phyloP scores from a whole-genome alignment of 2,329 filamentous ascomycete species.

The Xylariales sp. region DNA sequence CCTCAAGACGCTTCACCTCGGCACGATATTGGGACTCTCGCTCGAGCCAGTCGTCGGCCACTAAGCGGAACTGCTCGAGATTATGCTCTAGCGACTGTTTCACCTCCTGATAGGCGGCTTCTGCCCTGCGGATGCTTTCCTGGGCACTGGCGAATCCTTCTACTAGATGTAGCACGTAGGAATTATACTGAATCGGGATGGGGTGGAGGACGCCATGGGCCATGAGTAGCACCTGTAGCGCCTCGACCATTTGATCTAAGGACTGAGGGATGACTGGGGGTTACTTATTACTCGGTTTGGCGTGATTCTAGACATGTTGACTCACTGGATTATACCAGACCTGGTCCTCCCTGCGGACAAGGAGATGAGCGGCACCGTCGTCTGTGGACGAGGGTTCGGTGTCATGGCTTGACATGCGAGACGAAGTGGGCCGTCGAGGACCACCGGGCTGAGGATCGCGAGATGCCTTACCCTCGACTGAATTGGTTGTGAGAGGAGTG shows the following conservation, averaged over 20 bases:
- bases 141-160: slow-evolving; percentile 50
- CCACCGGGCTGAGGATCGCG: slow-evolving; percentile 26
- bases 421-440: slow-evolving; percentile 30
- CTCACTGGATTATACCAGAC: slow-evolving; percentile 53
- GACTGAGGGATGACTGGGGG: slow-evolving; percentile 37
- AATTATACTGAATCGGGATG: slow-evolving; percentile 56
- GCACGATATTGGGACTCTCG: slow-evolving; percentile 54
- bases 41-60: slow-evolving; percentile 54
- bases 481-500: slow-evolving; percentile 32
- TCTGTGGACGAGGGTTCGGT: slow-evolving; percentile 31
- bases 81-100: slow-evolving; percentile 48
- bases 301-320: background rate
- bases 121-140: slow-evolving; percentile 47
- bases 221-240: slow-evolving; percentile 58
- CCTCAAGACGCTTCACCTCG: slow-evolving; percentile 56
- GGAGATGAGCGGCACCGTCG: slow-evolving; percentile 20
- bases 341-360: slow-evolving; percentile 46
- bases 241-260: slow-evolving; percentile 58
- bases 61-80: slow-evolving; percentile 51
- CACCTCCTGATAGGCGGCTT: slow-evolving; percentile 46
- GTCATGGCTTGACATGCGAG: slow-evolving; percentile 44
- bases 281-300: slow-evolving; percentile 4
- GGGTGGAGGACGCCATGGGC: slow-evolving; percentile 50
- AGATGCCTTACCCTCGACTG: slow-evolving; percentile 28
- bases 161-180: slow-evolving; percentile 57